Evolutionary conservation across 345 rosid genomes (phyloP).

Genomic region (Eutrema japonicum): DNA sequence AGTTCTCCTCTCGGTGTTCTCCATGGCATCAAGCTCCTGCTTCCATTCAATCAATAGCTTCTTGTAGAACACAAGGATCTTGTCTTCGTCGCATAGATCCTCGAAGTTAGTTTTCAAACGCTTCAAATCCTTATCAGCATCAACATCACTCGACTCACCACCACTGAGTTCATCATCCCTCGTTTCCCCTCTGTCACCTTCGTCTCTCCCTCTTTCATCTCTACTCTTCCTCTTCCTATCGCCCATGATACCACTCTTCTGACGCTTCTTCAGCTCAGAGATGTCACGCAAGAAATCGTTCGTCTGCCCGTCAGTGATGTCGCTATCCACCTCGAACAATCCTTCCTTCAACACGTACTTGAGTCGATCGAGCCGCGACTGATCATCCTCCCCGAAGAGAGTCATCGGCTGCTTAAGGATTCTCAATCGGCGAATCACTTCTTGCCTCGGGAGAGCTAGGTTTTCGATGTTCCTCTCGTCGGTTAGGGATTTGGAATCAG

Average conservation of each 20-base stretch:
- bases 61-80: slow-evolving; percentile 89
- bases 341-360: slow-evolving; percentile 85
- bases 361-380: slow-evolving; percentile 78
- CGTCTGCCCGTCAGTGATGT: slow-evolving; percentile 92
- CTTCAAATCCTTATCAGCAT: slow-evolving; percentile 82
- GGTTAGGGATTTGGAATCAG: slow-evolving; percentile 71
- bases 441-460: slow-evolving; percentile 79
- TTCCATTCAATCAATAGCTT: slow-evolving; percentile 92
- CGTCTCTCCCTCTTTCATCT: slow-evolving; percentile 77
- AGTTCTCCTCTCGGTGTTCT: slow-evolving; percentile 79
- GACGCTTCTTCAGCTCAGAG: slow-evolving; percentile 87
- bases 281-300: slow-evolving; percentile 97
- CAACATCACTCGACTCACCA: slow-evolving; percentile 93
- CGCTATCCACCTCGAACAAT: slow-evolving; percentile 89
- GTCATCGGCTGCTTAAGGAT: slow-evolving; percentile 92
- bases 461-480: slow-evolving; percentile 81
- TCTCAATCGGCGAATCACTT: slow-evolving; percentile 89
- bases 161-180: slow-evolving; percentile 78
- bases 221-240: slow-evolving; percentile 83
- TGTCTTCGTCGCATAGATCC: slow-evolving; percentile 90
- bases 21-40: slow-evolving; percentile 84
- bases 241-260: slow-evolving; percentile 76
- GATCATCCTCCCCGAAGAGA: slow-evolving; percentile 92
- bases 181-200: slow-evolving; percentile 65
- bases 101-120: slow-evolving; percentile 87